A percentile compares a stretch with the other conserved stretches of the same genome.
These are phyloP conservation scores for Phytophthora sansomeana DNA, from an alignment of 352 stramenopile species.

Conservation along the genomic window DNA sequence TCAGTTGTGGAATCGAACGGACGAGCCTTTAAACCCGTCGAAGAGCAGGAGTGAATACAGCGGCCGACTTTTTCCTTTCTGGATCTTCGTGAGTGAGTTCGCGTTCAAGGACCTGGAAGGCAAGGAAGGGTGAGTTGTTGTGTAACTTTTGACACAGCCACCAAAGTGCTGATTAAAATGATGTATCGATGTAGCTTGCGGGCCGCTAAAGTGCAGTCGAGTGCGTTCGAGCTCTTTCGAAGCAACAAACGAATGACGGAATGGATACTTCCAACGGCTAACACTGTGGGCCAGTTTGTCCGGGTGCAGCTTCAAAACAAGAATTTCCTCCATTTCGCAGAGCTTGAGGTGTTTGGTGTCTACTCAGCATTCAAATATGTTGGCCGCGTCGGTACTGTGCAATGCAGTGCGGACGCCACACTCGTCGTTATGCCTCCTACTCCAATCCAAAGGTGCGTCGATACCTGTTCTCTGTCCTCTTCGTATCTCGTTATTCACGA, in stretches of 20 bases:
- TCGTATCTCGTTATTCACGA: not conserved
- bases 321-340: constrained; percentile 92
- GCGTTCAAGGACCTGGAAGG: constrained; percentile 85
- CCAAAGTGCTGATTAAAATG: too few species aligned
- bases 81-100: constrained; percentile 92
- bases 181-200: constrained; percentile 53
- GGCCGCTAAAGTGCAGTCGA: constrained; percentile 81
- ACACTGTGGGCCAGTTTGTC: constrained; percentile 82
- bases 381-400: constrained; percentile 78
- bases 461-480: not conserved
- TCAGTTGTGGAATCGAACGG: constrained; percentile 91
- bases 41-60: constrained; percentile 81
- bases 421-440: constrained; percentile 85
- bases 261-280: constrained; percentile 88
- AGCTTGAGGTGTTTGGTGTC: constrained; percentile 93
- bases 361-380: constrained; percentile 87
- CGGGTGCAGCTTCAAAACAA: constrained; percentile 91
- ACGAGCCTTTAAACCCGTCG: constrained; percentile 86
- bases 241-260: constrained; percentile 83
- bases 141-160: not conserved
- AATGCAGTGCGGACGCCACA: constrained; percentile 90
- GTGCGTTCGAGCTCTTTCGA: constrained; percentile 82
- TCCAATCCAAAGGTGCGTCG: constrained; percentile 58
- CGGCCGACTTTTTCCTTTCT: constrained; percentile 90
- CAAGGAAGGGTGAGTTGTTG: constrained; percentile 64